Conservation (phyloP, 192 early-diverging fungal species). For the Umbelopsis sp. region DNA sequence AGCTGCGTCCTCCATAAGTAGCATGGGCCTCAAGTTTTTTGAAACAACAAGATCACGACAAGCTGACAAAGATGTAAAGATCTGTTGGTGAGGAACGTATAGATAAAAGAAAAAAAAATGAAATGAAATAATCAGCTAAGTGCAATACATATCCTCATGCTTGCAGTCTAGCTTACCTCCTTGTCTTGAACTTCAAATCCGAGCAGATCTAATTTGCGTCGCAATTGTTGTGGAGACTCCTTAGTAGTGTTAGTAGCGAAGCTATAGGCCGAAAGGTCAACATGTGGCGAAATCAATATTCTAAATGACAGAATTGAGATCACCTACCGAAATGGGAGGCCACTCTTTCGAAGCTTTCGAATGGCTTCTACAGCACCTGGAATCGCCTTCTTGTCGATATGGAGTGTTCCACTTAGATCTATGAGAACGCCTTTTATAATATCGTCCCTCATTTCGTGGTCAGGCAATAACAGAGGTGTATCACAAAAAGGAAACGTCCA, state of each 20-base stretch:
- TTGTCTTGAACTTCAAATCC: conserved; percentile 67
- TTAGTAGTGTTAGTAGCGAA: conserved; percentile 94
- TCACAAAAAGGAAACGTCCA: too few species aligned
- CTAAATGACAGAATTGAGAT: background rate
- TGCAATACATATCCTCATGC: too few species aligned
- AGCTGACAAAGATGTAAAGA: conserved; percentile 84
- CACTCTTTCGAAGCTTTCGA: conserved; percentile 55
- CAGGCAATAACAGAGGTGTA: background rate
- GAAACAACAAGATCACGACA: conserved; percentile 64
- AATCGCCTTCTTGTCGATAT: conserved; percentile 68
- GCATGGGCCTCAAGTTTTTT: conserved; percentile 59
- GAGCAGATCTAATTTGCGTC: conserved; percentile 58
- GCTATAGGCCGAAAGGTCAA: background rate
- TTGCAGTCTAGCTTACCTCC: conserved; percentile 45
- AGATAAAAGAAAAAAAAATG: too few species aligned
- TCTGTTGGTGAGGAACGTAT: conserved; percentile 34
- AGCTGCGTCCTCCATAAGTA: conserved; percentile 77
- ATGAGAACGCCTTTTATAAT: conserved; percentile 63
- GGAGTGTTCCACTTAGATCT: conserved; percentile 80
- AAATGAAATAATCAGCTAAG: too few species aligned
- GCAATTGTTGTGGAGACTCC: conserved; percentile 56
- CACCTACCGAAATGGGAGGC: conserved; percentile 46
- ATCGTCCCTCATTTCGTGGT: background rate
- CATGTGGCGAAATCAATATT: background rate
- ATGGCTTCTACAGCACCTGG: conserved; percentile 69